Base-by-base conservation (phyloP, 768 basidiomycete genomes). In the Tremella mesenterica region DNA sequence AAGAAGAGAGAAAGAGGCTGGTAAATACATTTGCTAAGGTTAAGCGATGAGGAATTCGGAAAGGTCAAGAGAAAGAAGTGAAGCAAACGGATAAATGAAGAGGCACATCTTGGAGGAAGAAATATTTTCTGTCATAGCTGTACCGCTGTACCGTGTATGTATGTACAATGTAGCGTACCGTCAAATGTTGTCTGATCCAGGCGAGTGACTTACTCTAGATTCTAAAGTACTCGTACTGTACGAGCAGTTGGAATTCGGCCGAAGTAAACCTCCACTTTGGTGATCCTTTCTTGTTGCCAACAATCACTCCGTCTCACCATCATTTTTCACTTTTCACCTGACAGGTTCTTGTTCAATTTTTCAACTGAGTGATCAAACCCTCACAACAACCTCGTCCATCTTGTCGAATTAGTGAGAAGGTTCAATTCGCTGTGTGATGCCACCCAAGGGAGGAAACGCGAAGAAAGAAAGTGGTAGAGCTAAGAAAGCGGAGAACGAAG, bases 391-490 rank as follows among this genome's bases (percentile, higher is more conserved):
- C n/a, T n/a, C n/a, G n/a, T n/a, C n/a, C n/a, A n/a, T n/a, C n/a
- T n/a, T n/a, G n/a, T n/a, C n/a, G n/a, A n/a, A n/a, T n/a, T n/a
- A n/a, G n/a, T n/a, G n/a, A n/a, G n/a, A n/a, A n/a, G n/a, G n/a
- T n/a, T n/a, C n/a, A n/a, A n/a, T n/a, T n/a, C n/a, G n/a, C n/a
- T n/a, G n/a, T n/a, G n/a, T n/a, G 27, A 91, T 92, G 91, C 75
- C 91, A 44, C 90, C 91, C 0, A 73, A 88, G 73, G 86, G 84
- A 57, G 82, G 79, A 62, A 93, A 90, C 77, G 78, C 87, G 53
- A 95, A 93, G 83, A 93, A 93, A 72, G 91, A 93, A 73, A 75
- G 81, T 38, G 90, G 91, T 3, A 75, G 86, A 50, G 85, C 90
- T 0, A 91, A 88, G 76, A 95, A 73, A 51, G 69, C 70, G 12